Percentiles rank a stretch among this genome's conserved stretches.
These are phyloP conservation scores for Phycomyces blakesleeanus DNA, from an alignment of 192 early-diverging fungal species.

Conservation along the genomic window DNA sequence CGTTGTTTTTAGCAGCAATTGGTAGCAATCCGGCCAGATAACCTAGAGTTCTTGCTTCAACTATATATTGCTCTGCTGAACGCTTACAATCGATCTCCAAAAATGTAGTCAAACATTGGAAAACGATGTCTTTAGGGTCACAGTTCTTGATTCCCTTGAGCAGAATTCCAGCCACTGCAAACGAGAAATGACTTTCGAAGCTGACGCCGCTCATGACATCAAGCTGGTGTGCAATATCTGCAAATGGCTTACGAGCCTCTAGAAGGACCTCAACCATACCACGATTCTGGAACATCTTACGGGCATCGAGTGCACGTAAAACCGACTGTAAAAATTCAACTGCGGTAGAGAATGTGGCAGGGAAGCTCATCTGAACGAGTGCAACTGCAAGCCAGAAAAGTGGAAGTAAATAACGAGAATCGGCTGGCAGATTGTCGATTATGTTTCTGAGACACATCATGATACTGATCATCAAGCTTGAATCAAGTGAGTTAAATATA, in stretches of 20 bases:
- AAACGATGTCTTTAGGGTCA: constrained; percentile 62
- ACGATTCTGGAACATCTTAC: constrained; percentile 49
- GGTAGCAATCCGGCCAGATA: constrained; percentile 81
- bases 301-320: constrained; percentile 67
- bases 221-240: constrained; percentile 62
- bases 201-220: constrained; percentile 70
- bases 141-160: constrained; percentile 78
- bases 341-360: constrained; percentile 67
- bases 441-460: constrained; percentile 84
- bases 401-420: constrained; percentile 73
- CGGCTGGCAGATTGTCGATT: constrained; percentile 68
- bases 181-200: constrained; percentile 81
- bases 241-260: constrained; percentile 59
- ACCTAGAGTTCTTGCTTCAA: constrained; percentile 56
- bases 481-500: constrained; percentile 76
- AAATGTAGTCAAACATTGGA: constrained; percentile 61
- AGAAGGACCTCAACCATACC: constrained; percentile 68
- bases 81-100: constrained; percentile 67
- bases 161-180: constrained; percentile 74
- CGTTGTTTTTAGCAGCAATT: constrained; percentile 63
- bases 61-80: constrained; percentile 25
- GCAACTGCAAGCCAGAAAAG: constrained; percentile 92
- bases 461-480: constrained; percentile 76
- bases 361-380: constrained; percentile 79
- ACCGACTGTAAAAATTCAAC: constrained; percentile 66